phyloP scores from a whole-genome alignment of 148 eudicot species.

The Agrostemma githago region DNA sequence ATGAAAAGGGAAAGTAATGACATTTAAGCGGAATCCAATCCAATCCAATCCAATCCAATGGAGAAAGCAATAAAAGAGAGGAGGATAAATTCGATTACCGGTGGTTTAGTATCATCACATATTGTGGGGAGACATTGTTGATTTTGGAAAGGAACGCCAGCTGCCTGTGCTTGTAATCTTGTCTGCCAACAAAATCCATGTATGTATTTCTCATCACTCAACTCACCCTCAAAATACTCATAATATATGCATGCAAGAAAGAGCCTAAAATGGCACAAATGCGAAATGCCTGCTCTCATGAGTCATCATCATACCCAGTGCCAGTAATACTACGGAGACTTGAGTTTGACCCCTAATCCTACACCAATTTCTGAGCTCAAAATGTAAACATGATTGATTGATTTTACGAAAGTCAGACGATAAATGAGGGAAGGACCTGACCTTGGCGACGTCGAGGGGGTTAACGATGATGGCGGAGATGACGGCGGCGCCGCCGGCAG shows the following conservation, averaged over 20 bases:
- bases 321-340: too few relatives aligned
- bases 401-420: too few relatives aligned
- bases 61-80: too few relatives aligned
- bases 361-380: background rate
- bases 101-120: slow-evolving; percentile 43
- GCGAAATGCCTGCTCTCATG: background rate
- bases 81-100: slow-evolving; percentile 31
- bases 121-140: slow-evolving; percentile 35
- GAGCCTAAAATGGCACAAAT: background rate
- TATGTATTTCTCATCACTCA: background rate
- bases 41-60: too few relatives aligned
- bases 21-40: too few relatives aligned
- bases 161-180: slow-evolving; percentile 97
- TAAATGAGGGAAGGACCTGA: background rate
- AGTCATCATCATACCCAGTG: too few relatives aligned
- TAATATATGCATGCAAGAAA: background rate
- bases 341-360: too few relatives aligned
- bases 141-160: slow-evolving; percentile 56
- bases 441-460: slow-evolving; percentile 96
- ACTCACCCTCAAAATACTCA: too few relatives aligned
- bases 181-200: slow-evolving; percentile 43
- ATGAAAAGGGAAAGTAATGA: too few relatives aligned
- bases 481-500: slow-evolving; percentile 84
- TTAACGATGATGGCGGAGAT: slow-evolving; percentile 83
- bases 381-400: background rate